These are phyloP conservation scores for Pleurotus sapidus DNA, from an alignment of 768 basidiomycete species.

Conservation along the genomic window DNA sequence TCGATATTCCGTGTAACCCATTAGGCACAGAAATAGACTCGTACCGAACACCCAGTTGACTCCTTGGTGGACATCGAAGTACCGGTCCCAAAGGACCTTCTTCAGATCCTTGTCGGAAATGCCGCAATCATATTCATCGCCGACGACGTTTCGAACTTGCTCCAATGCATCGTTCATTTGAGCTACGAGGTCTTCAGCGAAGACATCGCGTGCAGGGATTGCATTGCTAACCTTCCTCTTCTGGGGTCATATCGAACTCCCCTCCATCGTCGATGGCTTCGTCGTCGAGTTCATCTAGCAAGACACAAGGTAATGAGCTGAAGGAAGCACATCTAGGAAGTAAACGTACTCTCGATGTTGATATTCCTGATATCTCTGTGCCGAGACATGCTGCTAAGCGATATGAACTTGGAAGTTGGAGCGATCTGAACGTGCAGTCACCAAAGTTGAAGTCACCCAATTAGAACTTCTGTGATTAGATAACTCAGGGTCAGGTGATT, in stretches of 20 bases:
- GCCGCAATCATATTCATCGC: conserved; percentile 59
- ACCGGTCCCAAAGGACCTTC: conserved; percentile 82
- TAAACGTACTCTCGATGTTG: conserved; percentile 63
- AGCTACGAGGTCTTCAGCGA: conserved; percentile 31
- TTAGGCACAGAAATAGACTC: conserved; percentile 19
- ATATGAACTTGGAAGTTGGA: conserved; percentile 2
- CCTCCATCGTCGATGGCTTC: conserved; percentile 73
- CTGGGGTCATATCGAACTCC: conserved; percentile 78
- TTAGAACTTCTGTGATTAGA: not conserved
- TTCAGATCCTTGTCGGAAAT: conserved; percentile 74
- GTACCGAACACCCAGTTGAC: conserved; percentile 73
- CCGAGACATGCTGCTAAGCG: conserved; percentile 68
- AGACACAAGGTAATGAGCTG: conserved; percentile 1
- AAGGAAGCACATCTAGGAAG: not conserved
- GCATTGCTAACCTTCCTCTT: conserved; percentile 64
- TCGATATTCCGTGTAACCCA: conserved; percentile 10
- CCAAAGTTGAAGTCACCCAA: no score
- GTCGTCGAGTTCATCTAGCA: conserved; percentile 84
- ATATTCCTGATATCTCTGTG: conserved; percentile 89
- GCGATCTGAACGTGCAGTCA: not conserved
- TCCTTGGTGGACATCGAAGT: conserved; percentile 80
- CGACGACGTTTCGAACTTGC: conserved; percentile 65
- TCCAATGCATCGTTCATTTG: conserved; percentile 73
- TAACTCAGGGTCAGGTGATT: not conserved
- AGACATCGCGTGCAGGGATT: conserved; percentile 10